Percentiles rank a stretch among this genome's conserved stretches.
These are phyloP conservation scores for Dorcoceras hygrometricum DNA, from an alignment of 257 asterid species.

Conservation along the genomic window DNA sequence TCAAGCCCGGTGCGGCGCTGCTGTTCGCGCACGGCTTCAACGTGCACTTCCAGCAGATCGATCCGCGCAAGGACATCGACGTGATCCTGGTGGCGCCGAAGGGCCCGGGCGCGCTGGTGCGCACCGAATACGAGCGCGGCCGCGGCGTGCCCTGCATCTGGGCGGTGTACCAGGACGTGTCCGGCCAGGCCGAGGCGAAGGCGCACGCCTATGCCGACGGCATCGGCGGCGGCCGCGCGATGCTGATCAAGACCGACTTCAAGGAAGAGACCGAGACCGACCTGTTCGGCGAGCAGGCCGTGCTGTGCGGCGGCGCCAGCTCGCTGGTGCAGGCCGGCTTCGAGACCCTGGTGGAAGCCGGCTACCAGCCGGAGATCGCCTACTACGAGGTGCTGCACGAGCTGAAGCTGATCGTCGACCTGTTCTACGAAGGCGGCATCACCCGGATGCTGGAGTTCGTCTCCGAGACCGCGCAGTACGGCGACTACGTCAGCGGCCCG, in stretches of 20 bases:
- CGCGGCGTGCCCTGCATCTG: too few relatives aligned
- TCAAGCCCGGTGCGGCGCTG: too few relatives aligned
- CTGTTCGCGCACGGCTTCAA: too few relatives aligned
- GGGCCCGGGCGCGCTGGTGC: too few relatives aligned
- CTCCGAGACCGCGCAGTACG: background rate
- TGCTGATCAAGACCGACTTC: background rate
- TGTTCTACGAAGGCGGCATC: background rate
- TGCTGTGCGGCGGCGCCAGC: background rate
- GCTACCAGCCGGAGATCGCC: background rate
- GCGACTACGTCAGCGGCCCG: background rate
- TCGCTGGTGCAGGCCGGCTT: background rate
- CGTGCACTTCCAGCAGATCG: too few relatives aligned
- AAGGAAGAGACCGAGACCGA: background rate
- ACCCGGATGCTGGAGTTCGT: background rate
- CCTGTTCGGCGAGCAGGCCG: background rate
- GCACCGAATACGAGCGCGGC: too few relatives aligned
- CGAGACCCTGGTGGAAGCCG: background rate
- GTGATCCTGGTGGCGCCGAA: too few relatives aligned
- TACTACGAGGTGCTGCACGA: background rate
- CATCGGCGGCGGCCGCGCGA: background rate
- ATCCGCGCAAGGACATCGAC: too few relatives aligned
- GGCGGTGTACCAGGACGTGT: too few relatives aligned
- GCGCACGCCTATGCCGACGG: background rate
- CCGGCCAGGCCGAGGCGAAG: too few relatives aligned
- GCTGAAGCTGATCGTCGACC: background rate